Evolutionary conservation across 495 filamentous ascomycete species (phyloP), one percentile per base, ranked within the genome.

Genomic region (Eremomyces bilateralis): DNA sequence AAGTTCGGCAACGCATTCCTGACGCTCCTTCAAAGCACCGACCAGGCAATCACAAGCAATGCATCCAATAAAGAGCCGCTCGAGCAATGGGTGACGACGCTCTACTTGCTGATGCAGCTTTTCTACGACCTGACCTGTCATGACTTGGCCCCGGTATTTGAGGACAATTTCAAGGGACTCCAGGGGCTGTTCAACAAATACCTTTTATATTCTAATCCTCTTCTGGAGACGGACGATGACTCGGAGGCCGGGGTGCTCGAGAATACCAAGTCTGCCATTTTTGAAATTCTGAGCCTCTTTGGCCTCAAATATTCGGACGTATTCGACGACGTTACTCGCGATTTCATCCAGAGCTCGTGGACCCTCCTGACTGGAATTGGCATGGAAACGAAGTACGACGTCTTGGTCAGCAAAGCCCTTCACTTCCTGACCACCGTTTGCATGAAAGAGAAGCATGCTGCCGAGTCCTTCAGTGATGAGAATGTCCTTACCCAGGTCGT

Each of bases 61-160:
- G 67, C 73, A 46, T 52, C 64, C 49, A 76, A 94, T 49, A 76
- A 73, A 48, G 60, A 61, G 2, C 67, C 63, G 13, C 61, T 99
- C 19, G 65, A 71, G 45, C 68, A 73, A 41, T 71, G 75, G 35
- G 80, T 88, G 46, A 69, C 71, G 34, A 83, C 82, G 17, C 63
- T 95, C 39, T 81, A 81, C 46, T 59, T 94, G 17, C 67, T 91
- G 39, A 62, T 91, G 37, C 85, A 93, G 56, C 62, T 99, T 24
- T 72, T 93, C 47, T 91, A 85, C 58, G 90, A 99, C 54, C 69
- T 99, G 10, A 88, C 82, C 21, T 92, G 77, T 52, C 90, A 99
- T 51, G 90, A 99, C 51, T 67, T 99, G 37, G 81, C 90, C 6
- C 83, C 85, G 4, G 69, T 78, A 43, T 93, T 99, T 51, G 81